These are phyloP conservation scores for Graphium sp. DNA, from an alignment of 2,329 filamentous ascomycete genomes.

Conservation along the genomic window DNA sequence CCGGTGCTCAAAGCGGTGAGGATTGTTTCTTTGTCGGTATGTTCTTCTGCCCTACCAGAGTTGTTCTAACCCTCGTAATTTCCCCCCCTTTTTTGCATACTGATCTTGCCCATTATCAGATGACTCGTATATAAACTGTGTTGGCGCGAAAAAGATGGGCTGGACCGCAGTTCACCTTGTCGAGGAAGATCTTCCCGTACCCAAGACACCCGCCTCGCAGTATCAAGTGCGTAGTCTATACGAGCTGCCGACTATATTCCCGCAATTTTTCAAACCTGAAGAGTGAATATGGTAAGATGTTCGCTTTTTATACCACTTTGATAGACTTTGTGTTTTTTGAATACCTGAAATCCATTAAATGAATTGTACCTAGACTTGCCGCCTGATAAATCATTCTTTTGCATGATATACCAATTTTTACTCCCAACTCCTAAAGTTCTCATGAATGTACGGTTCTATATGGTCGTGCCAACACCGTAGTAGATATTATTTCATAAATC, in stretches of 20 bases:
- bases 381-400: no score
- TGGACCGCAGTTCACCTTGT: slow-evolving; percentile 81
- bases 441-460: no score
- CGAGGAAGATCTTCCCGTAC: slow-evolving; percentile 53
- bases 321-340: no score
- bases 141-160: slow-evolving; percentile 57
- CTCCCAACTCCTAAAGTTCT: no score
- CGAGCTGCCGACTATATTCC: slow-evolving; percentile 61
- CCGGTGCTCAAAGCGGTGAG: slow-evolving; percentile 47
- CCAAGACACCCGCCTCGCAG: slow-evolving; percentile 47
- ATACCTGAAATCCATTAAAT: no score
- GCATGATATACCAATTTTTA: no score
- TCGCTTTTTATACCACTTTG: no score
- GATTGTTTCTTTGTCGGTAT: slow-evolving; percentile 87
- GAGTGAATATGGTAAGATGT: no score
- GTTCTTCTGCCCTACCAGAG: slow-evolving; percentile 16
- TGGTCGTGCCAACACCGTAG: no score
- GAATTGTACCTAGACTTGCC: no score
- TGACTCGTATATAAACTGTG: slow-evolving; percentile 74
- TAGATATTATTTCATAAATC: no score
- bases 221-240: slow-evolving; percentile 61
- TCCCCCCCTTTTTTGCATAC: not conserved
- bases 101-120: slow-evolving; percentile 31
- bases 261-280: slow-evolving; percentile 75
- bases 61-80: no score